These are phyloP conservation scores for Pugionium cornutum DNA, from an alignment of 345 rosid species.

Conservation along the genomic window DNA sequence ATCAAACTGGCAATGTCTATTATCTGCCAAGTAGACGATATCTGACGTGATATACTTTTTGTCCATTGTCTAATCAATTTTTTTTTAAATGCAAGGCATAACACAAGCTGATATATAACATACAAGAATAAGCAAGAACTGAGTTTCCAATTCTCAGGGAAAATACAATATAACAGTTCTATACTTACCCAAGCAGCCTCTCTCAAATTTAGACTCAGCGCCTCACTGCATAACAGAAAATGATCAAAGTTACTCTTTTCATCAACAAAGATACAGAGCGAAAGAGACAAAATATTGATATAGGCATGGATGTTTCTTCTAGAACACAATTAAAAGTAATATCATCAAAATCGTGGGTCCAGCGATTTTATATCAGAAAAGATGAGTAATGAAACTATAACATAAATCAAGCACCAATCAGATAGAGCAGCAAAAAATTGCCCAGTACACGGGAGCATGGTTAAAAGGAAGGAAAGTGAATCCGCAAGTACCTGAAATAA, in stretches of 20 bases:
- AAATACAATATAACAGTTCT: constrained; percentile 8
- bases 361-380: constrained; percentile 15
- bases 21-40: constrained; percentile 1
- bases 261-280: constrained; percentile 14
- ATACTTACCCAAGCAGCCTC: constrained; percentile 96
- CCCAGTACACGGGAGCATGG: constrained; percentile 7
- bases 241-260: constrained; percentile 11
- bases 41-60: neutral
- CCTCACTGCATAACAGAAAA: constrained; percentile 65
- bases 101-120: neutral
- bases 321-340: constrained; percentile 11
- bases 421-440: constrained; percentile 5
- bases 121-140: constrained; percentile 8
- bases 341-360: neutral
- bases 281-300: constrained; percentile 10
- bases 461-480: constrained; percentile 17
- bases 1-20: neutral
- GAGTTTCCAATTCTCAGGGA: neutral
- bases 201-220: constrained; percentile 74
- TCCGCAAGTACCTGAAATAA: constrained; percentile 73
- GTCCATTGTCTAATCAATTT: neutral
- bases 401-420: constrained; percentile 21
- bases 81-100: constrained; percentile 4
- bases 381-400: constrained; percentile 23
- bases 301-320: neutral